Conservation (phyloP, 306 rosid species). For the Luffa aegyptiaca region DNA sequence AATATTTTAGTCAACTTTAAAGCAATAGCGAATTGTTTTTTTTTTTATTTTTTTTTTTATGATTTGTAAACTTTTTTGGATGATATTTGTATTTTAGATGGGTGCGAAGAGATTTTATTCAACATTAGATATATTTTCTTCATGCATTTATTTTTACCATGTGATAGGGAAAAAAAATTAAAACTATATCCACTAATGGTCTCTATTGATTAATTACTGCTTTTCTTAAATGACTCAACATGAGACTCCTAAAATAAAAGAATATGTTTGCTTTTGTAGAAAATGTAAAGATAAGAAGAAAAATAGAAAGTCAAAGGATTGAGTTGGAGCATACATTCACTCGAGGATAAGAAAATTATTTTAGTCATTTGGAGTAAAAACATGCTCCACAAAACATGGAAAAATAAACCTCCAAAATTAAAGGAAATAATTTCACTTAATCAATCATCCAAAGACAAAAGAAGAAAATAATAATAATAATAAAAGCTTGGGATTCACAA, state of each 20-base stretch:
- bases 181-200: too few species aligned
- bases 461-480: too few species aligned
- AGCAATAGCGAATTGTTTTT: too few species aligned
- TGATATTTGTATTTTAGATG: too few species aligned
- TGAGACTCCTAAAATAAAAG: not conserved
- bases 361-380: not conserved
- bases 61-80: too few species aligned
- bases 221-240: too few species aligned
- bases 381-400: not conserved
- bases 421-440: not conserved
- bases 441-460: not conserved
- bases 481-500: not conserved
- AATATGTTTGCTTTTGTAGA: not conserved
- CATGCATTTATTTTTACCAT: not conserved
- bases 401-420: not conserved
- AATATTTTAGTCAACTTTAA: too few species aligned
- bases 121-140: not conserved
- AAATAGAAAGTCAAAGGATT: not conserved
- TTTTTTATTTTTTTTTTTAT: too few species aligned
- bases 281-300: not conserved
- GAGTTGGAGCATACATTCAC: not conserved
- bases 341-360: not conserved
- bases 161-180: too few species aligned
- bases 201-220: too few species aligned
- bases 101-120: too few species aligned